A percentile compares a stretch with the other conserved stretches of the same genome.
Conservation (phyloP, 768 basidiomycete species). For the Phlebiopsis gigantea region DNA sequence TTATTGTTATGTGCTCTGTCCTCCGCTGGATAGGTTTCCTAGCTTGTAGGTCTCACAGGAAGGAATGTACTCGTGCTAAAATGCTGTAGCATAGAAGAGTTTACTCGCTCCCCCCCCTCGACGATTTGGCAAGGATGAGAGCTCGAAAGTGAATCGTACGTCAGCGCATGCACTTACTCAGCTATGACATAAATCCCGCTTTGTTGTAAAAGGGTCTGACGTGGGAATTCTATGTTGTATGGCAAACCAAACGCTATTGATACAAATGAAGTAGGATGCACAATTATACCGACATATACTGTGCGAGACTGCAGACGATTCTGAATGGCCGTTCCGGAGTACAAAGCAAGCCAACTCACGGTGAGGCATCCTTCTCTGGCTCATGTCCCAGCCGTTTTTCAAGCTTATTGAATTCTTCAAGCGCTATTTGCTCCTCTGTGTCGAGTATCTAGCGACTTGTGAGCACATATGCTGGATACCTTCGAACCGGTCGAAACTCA, state of each 20-base stretch:
- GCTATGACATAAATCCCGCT: too few species aligned
- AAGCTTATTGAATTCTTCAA: constrained; percentile 86
- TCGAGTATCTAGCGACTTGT: constrained; percentile 91
- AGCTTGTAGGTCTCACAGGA: neutral
- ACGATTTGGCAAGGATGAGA: neutral
- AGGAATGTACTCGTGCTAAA: neutral
- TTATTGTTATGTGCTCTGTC: neutral
- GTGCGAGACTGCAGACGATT: constrained; percentile 46
- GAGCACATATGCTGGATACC: too few species aligned
- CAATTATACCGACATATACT: constrained; percentile 71
- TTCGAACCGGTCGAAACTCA: too few species aligned
- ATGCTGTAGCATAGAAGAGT: neutral
- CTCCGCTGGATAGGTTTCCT: neutral
- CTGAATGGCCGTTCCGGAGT: constrained; percentile 4
- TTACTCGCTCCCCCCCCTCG: too few species aligned
- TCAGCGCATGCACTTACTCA: neutral
- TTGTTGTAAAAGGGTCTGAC: too few species aligned
- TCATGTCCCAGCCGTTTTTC: constrained; percentile 58
- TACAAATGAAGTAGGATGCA: neutral
- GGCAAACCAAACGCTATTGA: neutral
- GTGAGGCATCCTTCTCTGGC: constrained; percentile 34
- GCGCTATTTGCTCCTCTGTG: constrained; percentile 81
- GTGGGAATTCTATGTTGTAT: neutral
- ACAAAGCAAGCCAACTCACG: constrained; percentile 32
- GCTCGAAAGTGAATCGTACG: too few species aligned